These are phyloP conservation scores for Metarhizium anisopliae DNA, from an alignment of 2,329 filamentous ascomycete species.

Conservation along the genomic window DNA sequence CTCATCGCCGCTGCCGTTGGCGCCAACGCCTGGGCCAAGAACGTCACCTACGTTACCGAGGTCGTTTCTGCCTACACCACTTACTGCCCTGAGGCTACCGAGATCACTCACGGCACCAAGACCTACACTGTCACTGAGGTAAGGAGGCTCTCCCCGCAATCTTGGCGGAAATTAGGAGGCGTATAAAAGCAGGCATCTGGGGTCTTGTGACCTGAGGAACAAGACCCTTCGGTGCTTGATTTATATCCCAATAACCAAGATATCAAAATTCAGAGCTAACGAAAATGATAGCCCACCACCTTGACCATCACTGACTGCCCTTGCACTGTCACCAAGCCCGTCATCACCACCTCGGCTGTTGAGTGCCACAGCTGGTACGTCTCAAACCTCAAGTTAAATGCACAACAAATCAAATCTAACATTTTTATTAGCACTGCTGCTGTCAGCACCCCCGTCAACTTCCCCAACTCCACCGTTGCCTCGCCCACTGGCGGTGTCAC, in stretches of 20 bases:
- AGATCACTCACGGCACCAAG: conserved; percentile 52
- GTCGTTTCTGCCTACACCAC: conserved; percentile 58
- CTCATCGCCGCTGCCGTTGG: conserved; percentile 41
- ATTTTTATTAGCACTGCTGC: conserved; percentile 14
- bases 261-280: too few species aligned
- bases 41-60: conserved; percentile 54
- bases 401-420: conserved; percentile 17
- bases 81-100: conserved; percentile 61
- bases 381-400: background rate
- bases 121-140: conserved; percentile 63
- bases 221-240: background rate
- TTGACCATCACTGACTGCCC: conserved; percentile 65
- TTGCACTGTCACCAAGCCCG: conserved; percentile 56
- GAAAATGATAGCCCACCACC: conserved; percentile 44
- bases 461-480: conserved; percentile 8
- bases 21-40: conserved; percentile 38
- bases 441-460: conserved; percentile 9
- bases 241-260: background rate
- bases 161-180: background rate
- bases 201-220: background rate
- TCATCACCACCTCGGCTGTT: conserved; percentile 42
- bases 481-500: conserved; percentile 3
- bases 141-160: conserved; percentile 15
- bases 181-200: background rate
- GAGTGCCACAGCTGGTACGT: conserved; percentile 46